These are phyloP conservation scores for Crithidia expoeki DNA, from an alignment of 208 protist species.

Conservation along the genomic window DNA sequence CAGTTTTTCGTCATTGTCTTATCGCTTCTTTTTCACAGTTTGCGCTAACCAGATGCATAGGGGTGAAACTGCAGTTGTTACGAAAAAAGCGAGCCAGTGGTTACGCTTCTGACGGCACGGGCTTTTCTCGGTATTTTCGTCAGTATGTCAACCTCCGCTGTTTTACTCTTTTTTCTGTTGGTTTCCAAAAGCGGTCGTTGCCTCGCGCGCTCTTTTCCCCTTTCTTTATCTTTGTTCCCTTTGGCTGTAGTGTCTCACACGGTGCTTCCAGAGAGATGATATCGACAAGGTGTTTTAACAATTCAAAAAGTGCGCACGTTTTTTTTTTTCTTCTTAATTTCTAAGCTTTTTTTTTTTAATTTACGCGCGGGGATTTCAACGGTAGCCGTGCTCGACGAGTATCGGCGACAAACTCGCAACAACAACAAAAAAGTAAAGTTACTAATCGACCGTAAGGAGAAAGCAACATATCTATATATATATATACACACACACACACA, in stretches of 20 bases:
- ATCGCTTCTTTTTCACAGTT: too few relatives aligned
- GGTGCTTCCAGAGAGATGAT: constrained; percentile 4
- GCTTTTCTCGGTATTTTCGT: too few relatives aligned
- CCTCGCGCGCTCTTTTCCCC: constrained; percentile 11
- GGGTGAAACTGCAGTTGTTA: too few relatives aligned
- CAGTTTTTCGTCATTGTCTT: too few relatives aligned
- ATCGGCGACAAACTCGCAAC: neutral
- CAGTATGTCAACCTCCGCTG: neutral
- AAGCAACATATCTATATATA: neutral
- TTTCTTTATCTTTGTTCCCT: constrained; percentile 9
- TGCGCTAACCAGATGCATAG: too few relatives aligned
- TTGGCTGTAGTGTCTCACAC: constrained; percentile 4
- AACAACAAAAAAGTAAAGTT: constrained; percentile 4
- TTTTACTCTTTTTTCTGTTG: constrained; percentile 2
- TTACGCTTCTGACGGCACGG: too few relatives aligned
- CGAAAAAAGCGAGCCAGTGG: too few relatives aligned
- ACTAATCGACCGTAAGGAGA: neutral
- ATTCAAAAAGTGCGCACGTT: constrained; percentile 13
- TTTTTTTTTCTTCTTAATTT: constrained; percentile 3
- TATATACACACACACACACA: too few relatives aligned
- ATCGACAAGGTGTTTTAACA: constrained; percentile 1
- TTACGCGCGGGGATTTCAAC: neutral
- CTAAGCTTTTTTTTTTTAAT: constrained; percentile 3
- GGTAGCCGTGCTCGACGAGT: constrained; percentile 1
- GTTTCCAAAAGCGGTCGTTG: constrained; percentile 8